Evolutionary conservation across 2,329 filamentous ascomycete species (phyloP).

Genomic region (Arthrinium puccinioides): DNA sequence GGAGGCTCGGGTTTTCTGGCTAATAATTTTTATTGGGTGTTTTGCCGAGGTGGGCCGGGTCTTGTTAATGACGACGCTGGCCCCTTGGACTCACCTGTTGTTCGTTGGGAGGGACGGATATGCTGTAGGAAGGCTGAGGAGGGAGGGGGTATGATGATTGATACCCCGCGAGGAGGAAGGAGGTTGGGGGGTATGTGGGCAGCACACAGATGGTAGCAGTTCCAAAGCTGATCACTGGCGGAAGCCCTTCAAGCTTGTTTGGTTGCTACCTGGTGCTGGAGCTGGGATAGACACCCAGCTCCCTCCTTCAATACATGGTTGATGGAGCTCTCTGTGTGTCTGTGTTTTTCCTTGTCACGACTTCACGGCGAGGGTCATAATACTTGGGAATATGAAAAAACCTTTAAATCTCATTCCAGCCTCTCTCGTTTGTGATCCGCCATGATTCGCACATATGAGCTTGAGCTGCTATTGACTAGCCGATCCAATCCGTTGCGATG

Average conservation of each 20-base stretch:
- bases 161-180: constrained; percentile 19
- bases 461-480: too few relatives aligned
- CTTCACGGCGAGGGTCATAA: constrained; percentile 27
- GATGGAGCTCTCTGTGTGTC: constrained; percentile 6
- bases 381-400: constrained; percentile 22
- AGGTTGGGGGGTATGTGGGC: constrained; percentile 2
- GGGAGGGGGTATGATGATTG: constrained; percentile 20
- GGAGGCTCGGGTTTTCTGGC: constrained; percentile 6
- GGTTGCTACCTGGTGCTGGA: too few relatives aligned
- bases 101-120: constrained; percentile 1
- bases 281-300: constrained; percentile 1
- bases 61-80: constrained; percentile 1
- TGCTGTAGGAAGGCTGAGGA: neutral
- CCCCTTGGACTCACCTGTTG: neutral
- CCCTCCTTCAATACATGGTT: neutral
- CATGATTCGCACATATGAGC: too few relatives aligned
- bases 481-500: too few relatives aligned
- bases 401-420: too few relatives aligned
- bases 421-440: too few relatives aligned
- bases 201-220: neutral
- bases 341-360: constrained; percentile 21
- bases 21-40: constrained; percentile 10
- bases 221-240: neutral
- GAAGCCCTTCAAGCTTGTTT: too few relatives aligned
- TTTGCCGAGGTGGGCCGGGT: constrained; percentile 2